A percentile compares a stretch with the other conserved stretches of the same genome.
Conservation (phyloP, 371 early-diverging fungal species). For the Apophysomyces elegans region DNA sequence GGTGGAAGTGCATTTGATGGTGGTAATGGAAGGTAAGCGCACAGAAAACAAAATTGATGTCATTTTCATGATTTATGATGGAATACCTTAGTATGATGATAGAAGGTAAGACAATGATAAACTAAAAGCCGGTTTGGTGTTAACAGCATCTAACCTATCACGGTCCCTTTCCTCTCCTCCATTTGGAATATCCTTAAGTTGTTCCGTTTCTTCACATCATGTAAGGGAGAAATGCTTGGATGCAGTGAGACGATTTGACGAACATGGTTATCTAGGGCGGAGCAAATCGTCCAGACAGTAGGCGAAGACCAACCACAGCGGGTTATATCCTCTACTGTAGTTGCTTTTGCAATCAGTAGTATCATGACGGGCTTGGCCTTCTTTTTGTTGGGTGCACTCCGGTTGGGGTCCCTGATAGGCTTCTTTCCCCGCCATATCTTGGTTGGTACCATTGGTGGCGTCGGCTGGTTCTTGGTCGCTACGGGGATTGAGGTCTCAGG, state of each 20-base stretch:
- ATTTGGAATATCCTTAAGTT: constrained; percentile 31
- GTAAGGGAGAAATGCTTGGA: constrained; percentile 42
- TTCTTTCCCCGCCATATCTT: constrained; percentile 97
- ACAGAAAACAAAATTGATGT: constrained; percentile 1
- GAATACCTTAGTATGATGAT: constrained; percentile 81
- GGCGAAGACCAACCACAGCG: constrained; percentile 62
- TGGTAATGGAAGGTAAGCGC: constrained; percentile 78
- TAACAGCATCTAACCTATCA: too few species aligned
- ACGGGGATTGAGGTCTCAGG: constrained; percentile 93
- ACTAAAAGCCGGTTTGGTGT: too few species aligned
- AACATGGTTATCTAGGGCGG: constrained; percentile 46
- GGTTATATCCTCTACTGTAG: constrained; percentile 89
- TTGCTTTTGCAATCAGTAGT: constrained; percentile 84
- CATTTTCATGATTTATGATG: constrained; percentile 12
- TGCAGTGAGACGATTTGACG: background rate
- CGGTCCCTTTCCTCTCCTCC: background rate
- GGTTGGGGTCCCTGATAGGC: constrained; percentile 79
- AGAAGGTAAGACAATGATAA: constrained; percentile 63
- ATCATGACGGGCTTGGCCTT: constrained; percentile 90
- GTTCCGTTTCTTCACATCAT: constrained; percentile 93
- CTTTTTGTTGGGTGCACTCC: constrained; percentile 82
- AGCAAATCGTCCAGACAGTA: constrained; percentile 66
- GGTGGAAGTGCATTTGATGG: constrained; percentile 90
- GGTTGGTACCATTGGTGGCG: constrained; percentile 95
- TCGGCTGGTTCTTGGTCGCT: constrained; percentile 91